Evolutionary conservation across 2,329 filamentous ascomycete genomes (phyloP).

Genomic region (Allantophomopsis lycopodina): DNA sequence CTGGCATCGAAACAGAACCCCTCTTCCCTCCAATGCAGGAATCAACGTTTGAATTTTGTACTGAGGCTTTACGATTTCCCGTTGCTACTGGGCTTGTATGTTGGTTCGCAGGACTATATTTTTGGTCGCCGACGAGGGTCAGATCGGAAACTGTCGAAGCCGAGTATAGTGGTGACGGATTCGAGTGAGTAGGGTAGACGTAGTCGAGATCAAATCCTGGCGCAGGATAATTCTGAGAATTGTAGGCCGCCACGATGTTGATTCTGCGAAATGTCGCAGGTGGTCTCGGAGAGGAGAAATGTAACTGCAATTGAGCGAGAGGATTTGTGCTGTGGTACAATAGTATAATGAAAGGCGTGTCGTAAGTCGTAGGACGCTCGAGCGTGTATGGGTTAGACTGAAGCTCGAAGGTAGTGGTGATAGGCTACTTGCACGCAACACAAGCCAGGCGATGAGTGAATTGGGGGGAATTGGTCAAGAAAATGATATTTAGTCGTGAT

Average conservation of each 20-base stretch:
- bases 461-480: too few species aligned
- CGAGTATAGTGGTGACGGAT: constrained; percentile 12
- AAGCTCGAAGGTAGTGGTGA: too few species aligned
- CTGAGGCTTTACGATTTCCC: constrained; percentile 10
- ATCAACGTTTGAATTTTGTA: background rate
- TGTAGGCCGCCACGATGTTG: constrained; percentile 13
- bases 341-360: too few species aligned
- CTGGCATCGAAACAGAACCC: constrained; percentile 12
- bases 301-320: too few species aligned
- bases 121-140: constrained; percentile 13
- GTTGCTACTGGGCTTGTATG: constrained; percentile 9
- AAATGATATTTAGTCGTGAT: too few species aligned
- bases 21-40: constrained; percentile 2
- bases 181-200: background rate
- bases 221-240: constrained; percentile 14
- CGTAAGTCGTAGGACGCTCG: too few species aligned
- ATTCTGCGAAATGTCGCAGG: background rate
- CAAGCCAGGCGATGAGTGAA: too few species aligned
- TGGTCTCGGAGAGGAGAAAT: too few species aligned
- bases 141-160: constrained; percentile 14
- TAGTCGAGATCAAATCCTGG: constrained; percentile 10
- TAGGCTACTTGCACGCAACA: too few species aligned
- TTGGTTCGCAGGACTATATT: constrained; percentile 10
- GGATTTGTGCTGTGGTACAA: too few species aligned
- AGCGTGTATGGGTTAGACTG: too few species aligned